These are phyloP conservation scores for Talaromyces sp. DNA, from an alignment of 2,329 filamentous ascomycete species.

Conservation along the genomic window DNA sequence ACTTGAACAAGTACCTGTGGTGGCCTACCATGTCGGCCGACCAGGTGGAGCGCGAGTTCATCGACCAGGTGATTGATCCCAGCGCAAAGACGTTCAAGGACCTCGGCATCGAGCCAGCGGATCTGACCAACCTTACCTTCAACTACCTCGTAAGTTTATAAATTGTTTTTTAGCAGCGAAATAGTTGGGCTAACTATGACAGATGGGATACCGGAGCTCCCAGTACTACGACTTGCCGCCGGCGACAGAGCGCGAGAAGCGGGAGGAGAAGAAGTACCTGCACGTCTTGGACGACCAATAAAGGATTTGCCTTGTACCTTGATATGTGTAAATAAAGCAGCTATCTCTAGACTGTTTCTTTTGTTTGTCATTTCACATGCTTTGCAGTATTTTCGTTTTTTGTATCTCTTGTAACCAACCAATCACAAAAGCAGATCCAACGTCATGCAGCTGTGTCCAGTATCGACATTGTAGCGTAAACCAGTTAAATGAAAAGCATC, in stretches of 20 bases:
- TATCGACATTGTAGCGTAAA: too few relatives aligned
- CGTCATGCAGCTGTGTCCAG: background rate
- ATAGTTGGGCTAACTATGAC: conserved; percentile 14
- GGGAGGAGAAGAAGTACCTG: conserved; percentile 93
- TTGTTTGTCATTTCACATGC: conserved; percentile 1
- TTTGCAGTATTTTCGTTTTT: background rate
- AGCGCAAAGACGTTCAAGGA: conserved; percentile 94
- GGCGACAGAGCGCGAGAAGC: conserved; percentile 88
- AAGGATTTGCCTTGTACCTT: conserved; percentile 10
- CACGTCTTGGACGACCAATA: conserved; percentile 88
- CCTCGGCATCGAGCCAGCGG: conserved; percentile 80
- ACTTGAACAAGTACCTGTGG: conserved; percentile 81
- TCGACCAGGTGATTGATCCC: conserved; percentile 87
- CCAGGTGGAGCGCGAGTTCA: conserved; percentile 84
- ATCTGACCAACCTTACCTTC: conserved; percentile 82
- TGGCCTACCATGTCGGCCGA: conserved; percentile 81
- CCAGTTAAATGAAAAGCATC: background rate
- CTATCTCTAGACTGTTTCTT: conserved; percentile 13
- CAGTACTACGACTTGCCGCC: conserved; percentile 91
- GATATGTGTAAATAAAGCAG: conserved; percentile 14
- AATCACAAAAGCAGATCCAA: background rate
- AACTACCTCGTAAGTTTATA: conserved; percentile 74
- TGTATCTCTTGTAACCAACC: background rate
- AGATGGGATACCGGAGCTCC: conserved; percentile 87
- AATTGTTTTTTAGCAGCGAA: background rate